Evolutionary conservation across 2,329 filamentous ascomycete genomes (phyloP).

Genomic region (Ophiostoma montium): DNA sequence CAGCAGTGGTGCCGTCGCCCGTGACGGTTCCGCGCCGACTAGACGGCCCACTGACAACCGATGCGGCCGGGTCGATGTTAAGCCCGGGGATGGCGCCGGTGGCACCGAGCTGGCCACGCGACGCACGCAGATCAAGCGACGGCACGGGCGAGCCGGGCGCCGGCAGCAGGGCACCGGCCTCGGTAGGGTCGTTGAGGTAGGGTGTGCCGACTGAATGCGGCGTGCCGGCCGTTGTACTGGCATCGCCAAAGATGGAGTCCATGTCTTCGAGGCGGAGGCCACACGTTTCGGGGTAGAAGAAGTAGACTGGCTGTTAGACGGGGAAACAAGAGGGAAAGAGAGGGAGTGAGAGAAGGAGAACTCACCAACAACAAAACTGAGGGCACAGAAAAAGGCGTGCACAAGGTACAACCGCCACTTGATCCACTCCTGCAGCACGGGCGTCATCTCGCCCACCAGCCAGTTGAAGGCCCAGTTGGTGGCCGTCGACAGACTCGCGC

Average conservation of each 20-base stretch:
- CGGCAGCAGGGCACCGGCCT: conserved; percentile 65
- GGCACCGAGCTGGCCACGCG: conserved; percentile 35
- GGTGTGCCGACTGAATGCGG: conserved; percentile 69
- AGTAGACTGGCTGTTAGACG: conserved; percentile 50
- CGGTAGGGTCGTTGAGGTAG: conserved; percentile 52
- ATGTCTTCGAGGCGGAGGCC: conserved; percentile 94
- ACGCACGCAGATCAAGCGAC: conserved; percentile 55
- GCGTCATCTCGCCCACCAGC: conserved; percentile 90
- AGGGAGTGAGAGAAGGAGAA: conserved; percentile 24
- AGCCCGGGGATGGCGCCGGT: conserved; percentile 65
- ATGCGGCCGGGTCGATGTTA: conserved; percentile 63
- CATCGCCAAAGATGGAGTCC: conserved; percentile 87
- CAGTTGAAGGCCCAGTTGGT: conserved; percentile 99
- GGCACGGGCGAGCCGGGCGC: conserved; percentile 64
- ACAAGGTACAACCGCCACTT: conserved; percentile 88
- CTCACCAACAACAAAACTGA: conserved; percentile 66
- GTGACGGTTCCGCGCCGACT: conserved; percentile 18
- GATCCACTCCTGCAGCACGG: conserved; percentile 81
- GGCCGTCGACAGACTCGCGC: conserved; percentile 87
- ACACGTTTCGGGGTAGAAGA: conserved; percentile 93
- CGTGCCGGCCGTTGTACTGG: conserved; percentile 66
- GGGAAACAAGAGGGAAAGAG: not conserved
- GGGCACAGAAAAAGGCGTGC: conserved; percentile 92
- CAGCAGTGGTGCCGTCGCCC: conserved; percentile 15
- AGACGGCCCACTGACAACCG: conserved; percentile 29